Base-by-base conservation (phyloP, 2,329 filamentous ascomycete species). In the Penicillium sp. region DNA sequence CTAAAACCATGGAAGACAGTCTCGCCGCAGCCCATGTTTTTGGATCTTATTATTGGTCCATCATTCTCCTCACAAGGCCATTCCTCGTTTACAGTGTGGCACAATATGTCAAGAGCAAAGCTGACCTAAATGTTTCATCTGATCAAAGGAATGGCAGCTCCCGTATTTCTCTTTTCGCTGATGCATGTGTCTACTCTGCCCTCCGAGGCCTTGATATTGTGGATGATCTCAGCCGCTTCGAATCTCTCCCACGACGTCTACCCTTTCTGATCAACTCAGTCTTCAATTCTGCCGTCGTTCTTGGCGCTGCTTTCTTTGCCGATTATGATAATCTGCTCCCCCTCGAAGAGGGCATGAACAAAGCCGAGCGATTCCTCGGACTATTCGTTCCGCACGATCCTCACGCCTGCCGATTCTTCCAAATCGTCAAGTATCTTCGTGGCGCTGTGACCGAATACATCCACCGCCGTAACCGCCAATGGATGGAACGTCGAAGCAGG, bases 21-120 rank as follows among this genome's bases (percentile, higher is more conserved):
- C 61, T 79, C 7, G 76, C 77, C 2, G 74, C 78, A 5, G 77
- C 76, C n/a, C 78, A 80, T 39, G 72, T 78, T 1, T 70, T 81
- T 13, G 76, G 76, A 29, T 74, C 78, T 3, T 81, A 81, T 52
- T 80, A 80, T 59, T 81, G 79, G 68, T 78, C 76, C 1, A 80
- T 81, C 41, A 80, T 81, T 63, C 67, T 81, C 3, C 64, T 81
- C 4, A 80, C 79, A 6, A 68, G 79, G n/a, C 79, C 79, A 0
- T 81, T 81, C 50, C 67, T 81, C 10, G 75, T 80, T 24, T 81
- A 79, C 57, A 75, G 79, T 45, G 69, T 80, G 1, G 79, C 72
- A n/a, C 69, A 68, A 33, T 69, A 70, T 42, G 69, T 70, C 29
- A 66, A 65, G 45, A 65, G 56, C 39, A 70, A 68, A 52, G 50